phyloP scores from a whole-genome alignment of 2,329 filamentous ascomycete genomes.

The Scytalidium sp. region DNA sequence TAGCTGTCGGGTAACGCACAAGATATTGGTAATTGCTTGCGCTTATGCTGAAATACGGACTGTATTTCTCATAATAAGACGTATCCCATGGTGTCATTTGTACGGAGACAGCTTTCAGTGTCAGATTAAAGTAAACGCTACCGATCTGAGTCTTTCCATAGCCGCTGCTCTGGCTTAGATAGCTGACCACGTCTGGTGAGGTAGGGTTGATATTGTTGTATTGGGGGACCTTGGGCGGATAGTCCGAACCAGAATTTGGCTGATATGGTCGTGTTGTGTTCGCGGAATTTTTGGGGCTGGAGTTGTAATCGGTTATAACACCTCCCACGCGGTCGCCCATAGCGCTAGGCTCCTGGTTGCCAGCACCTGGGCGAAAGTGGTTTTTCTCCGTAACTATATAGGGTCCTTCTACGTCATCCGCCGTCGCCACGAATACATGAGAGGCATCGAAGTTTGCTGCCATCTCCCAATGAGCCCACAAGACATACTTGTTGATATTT shows the following conservation, averaged over 20 bases:
- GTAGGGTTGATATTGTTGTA: constrained; percentile 1
- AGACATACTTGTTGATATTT: constrained; percentile 3
- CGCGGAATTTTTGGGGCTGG: neutral
- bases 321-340: constrained; percentile 6
- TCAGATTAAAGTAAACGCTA: constrained; percentile 3
- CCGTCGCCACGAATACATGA: constrained; percentile 2
- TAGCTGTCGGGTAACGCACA: constrained; percentile 2
- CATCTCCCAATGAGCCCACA: constrained; percentile 7
- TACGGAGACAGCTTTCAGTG: constrained; percentile 4
- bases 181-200: neutral
- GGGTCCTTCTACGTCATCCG: constrained; percentile 3
- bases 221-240: constrained; percentile 3
- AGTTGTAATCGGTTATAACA: neutral
- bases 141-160: neutral
- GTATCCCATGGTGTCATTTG: constrained; percentile 6
- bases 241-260: neutral
- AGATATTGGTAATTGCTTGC: constrained; percentile 4
- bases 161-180: neutral
- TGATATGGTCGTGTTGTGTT: neutral
- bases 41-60: neutral
- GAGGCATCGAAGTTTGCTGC: neutral
- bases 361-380: constrained; percentile 3
- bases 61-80: constrained; percentile 2
- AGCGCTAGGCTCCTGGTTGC: neutral
- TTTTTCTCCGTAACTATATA: constrained; percentile 2